Conservation (phyloP, 2,329 filamentous ascomycete species). For the Aspergillus sp. region DNA sequence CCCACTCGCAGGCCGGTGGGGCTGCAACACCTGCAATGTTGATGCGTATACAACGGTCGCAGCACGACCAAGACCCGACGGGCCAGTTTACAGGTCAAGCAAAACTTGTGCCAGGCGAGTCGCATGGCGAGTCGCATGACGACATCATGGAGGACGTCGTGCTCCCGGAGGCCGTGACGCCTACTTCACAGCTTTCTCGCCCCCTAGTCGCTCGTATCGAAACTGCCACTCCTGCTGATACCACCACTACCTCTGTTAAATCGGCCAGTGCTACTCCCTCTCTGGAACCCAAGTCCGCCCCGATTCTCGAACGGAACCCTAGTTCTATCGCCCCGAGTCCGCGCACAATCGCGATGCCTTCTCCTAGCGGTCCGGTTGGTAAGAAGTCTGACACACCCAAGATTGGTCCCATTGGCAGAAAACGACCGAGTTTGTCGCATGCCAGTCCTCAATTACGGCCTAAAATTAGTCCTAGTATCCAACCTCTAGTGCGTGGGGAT, state of each 20-base stretch:
- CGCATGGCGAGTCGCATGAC: conserved; percentile 42
- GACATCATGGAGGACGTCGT: conserved; percentile 61
- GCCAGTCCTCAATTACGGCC: conserved; percentile 82
- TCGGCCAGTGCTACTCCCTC: conserved; percentile 61
- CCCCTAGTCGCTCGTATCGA: conserved; percentile 49
- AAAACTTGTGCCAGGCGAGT: conserved; percentile 31
- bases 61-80: conserved; percentile 33
- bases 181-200: conserved; percentile 36
- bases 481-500: conserved; percentile 74
- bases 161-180: conserved; percentile 67
- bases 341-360: conserved; percentile 48
- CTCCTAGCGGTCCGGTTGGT: conserved; percentile 41
- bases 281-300: conserved; percentile 30
- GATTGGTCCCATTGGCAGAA: conserved; percentile 52
- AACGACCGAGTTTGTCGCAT: conserved; percentile 67
- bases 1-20: conserved; percentile 36
- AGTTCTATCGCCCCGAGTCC: conserved; percentile 48
- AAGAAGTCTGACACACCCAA: conserved; percentile 46
- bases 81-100: conserved; percentile 31
- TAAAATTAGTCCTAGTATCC: conserved; percentile 90
- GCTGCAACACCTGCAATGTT: conserved; percentile 84
- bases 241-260: conserved; percentile 50
- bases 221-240: conserved; percentile 33
- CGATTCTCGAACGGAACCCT: conserved; percentile 15
- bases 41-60: conserved; percentile 65